These are phyloP conservation scores for Gardenia jasminoides DNA, from an alignment of 257 asterid genomes.

Conservation along the genomic window DNA sequence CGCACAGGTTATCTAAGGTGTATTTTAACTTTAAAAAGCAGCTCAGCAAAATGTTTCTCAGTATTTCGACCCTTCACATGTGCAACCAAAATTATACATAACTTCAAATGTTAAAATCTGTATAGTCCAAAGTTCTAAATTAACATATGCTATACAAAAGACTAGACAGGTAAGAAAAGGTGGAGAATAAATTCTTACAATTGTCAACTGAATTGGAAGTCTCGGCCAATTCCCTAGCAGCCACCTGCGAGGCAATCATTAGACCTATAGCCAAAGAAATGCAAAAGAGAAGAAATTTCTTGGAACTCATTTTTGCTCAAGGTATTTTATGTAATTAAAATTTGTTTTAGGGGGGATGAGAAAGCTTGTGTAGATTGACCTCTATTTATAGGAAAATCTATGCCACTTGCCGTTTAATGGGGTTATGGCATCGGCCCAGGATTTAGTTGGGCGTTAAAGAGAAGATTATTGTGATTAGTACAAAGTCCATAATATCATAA, in stretches of 20 bases:
- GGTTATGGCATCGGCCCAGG: background rate
- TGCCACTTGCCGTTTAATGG: background rate
- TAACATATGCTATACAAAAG: too few relatives aligned
- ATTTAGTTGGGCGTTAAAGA: too few relatives aligned
- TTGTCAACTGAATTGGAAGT: conserved; percentile 1
- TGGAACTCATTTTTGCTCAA: conserved; percentile 8
- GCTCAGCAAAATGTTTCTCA: too few relatives aligned
- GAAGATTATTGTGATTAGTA: too few relatives aligned
- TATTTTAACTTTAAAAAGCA: too few relatives aligned
- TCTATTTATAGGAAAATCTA: background rate
- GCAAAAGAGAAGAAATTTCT: background rate
- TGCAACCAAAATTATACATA: too few relatives aligned
- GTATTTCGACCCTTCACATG: too few relatives aligned
- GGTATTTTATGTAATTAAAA: background rate
- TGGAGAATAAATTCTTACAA: background rate
- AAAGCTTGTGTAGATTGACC: background rate
- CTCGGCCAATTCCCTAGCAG: background rate
- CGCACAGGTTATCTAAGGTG: too few relatives aligned
- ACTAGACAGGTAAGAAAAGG: too few relatives aligned
- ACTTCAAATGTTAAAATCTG: too few relatives aligned
- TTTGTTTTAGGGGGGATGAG: background rate
- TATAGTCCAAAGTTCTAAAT: too few relatives aligned
- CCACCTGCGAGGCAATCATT: conserved; percentile 15
- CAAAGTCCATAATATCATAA: background rate
- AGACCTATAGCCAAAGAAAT: conserved; percentile 5